These are phyloP conservation scores for Amanita phalloides DNA, from an alignment of 768 basidiomycete species.

Conservation along the genomic window DNA sequence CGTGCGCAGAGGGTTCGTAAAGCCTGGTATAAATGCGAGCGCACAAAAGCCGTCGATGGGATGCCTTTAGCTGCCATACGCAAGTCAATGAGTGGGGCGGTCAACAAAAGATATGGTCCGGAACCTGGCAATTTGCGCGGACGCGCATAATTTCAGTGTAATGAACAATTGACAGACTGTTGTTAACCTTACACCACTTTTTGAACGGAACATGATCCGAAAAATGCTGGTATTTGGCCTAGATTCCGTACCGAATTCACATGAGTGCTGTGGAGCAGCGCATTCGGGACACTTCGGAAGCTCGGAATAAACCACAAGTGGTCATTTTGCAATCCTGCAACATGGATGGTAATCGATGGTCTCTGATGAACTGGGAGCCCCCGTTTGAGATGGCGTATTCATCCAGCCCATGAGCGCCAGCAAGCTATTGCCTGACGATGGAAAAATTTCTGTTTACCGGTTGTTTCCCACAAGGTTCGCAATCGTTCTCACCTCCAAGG, in stretches of 20 bases:
- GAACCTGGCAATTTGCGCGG: not conserved
- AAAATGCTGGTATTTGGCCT: not conserved
- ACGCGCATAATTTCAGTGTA: not conserved
- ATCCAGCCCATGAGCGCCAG: not conserved
- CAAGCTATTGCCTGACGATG: not conserved
- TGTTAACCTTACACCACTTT: not conserved
- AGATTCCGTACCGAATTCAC: not conserved
- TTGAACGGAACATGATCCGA: slow-evolving; percentile 2
- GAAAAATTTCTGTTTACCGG: not conserved
- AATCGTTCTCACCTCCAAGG: not conserved
- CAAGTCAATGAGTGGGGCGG: too few relatives aligned
- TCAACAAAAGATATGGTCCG: too few relatives aligned
- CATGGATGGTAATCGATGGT: too few relatives aligned
- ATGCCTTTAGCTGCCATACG: too few relatives aligned
- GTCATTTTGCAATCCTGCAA: too few relatives aligned
- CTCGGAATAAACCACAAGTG: too few relatives aligned
- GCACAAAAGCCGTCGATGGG: too few relatives aligned
- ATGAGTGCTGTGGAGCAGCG: not conserved
- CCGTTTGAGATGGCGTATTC: not conserved
- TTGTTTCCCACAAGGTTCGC: not conserved
- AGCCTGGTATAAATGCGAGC: too few relatives aligned
- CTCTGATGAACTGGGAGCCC: too few relatives aligned
- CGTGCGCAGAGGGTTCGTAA: too few relatives aligned
- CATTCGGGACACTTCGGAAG: not conserved
- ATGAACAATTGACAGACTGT: not conserved